These are phyloP conservation scores for Tieghemiomyces parasiticus DNA, from an alignment of 192 early-diverging fungal species.

Conservation along the genomic window DNA sequence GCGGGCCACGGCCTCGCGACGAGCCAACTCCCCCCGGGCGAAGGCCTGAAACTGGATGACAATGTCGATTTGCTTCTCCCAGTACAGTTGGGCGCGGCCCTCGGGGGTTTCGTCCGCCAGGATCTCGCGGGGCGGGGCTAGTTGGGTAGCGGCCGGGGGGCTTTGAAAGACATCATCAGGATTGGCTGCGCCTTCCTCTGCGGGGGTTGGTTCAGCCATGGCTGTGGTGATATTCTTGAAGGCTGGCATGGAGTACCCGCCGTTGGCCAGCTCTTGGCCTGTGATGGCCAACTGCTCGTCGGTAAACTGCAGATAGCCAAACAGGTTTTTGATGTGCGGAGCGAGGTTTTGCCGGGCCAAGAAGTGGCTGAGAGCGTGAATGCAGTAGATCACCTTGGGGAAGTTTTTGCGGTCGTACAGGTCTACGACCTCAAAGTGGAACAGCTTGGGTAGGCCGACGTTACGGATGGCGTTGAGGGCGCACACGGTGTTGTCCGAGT, in stretches of 20 bases:
- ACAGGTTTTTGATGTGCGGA: constrained; percentile 81
- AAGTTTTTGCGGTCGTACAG: constrained; percentile 98
- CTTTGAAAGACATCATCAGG: too few species aligned
- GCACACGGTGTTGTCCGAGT: constrained; percentile 97
- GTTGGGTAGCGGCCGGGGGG: too few species aligned
- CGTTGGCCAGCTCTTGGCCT: constrained; percentile 65
- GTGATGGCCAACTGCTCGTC: constrained; percentile 44
- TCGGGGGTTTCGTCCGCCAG: background rate
- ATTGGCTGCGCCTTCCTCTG: background rate
- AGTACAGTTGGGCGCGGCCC: constrained; percentile 9
- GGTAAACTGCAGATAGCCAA: constrained; percentile 83
- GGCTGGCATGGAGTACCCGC: constrained; percentile 73
- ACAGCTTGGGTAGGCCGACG: constrained; percentile 77
- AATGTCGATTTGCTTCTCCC: constrained; percentile 24
- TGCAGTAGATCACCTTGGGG: constrained; percentile 96
- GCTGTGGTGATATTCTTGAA: constrained; percentile 67
- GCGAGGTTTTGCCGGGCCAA: constrained; percentile 69
- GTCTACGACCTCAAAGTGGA: constrained; percentile 96
- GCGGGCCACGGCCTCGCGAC: constrained; percentile 20
- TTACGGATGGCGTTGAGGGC: constrained; percentile 66
- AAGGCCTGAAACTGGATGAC: constrained; percentile 31
- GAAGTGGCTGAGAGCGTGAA: constrained; percentile 93
- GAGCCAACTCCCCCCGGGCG: constrained; percentile 23
- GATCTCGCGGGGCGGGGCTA: too few species aligned
- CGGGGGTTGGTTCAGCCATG: constrained; percentile 12